Percentiles rank a stretch among this genome's conserved stretches.
Evolutionary conservation across 2,329 filamentous ascomycete species (phyloP).

Genomic region (Aspergillus caelatus): DNA sequence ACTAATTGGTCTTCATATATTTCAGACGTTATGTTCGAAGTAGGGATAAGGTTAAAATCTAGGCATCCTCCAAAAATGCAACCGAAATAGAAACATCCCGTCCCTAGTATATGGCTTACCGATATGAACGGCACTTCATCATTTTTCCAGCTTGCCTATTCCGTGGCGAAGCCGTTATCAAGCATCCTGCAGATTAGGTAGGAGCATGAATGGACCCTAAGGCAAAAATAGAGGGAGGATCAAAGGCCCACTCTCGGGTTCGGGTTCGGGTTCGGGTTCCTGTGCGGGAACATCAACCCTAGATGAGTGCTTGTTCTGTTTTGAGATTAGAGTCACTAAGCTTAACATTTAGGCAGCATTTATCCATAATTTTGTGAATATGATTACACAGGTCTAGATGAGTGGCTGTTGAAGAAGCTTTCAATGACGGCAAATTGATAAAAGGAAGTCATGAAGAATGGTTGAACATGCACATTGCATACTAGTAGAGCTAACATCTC

Average conservation of each 20-base stretch:
- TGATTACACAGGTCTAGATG: neutral
- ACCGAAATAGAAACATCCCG: neutral
- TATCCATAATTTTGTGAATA: no score
- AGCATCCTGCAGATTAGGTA: no score
- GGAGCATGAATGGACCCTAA: no score
- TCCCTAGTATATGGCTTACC: neutral
- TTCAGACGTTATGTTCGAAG: no score
- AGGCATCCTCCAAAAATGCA: no score
- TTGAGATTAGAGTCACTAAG: neutral
- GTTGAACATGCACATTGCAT: neutral
- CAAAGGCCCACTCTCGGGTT: neutral
- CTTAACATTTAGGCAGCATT: neutral
- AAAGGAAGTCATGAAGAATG: no score
- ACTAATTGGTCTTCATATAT: no score
- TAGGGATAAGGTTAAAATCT: no score
- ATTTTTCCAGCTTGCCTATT: neutral
- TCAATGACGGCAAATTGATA: no score
- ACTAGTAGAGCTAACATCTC: neutral
- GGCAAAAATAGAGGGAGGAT: neutral
- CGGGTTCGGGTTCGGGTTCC: constrained; percentile 1
- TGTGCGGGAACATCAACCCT: neutral
- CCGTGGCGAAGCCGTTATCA: no score
- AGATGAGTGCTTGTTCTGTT: neutral
- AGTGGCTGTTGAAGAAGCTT: no score
- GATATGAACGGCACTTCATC: neutral